Conservation (phyloP, 2,329 filamentous ascomycete genomes). For the Septoria linicola region DNA sequence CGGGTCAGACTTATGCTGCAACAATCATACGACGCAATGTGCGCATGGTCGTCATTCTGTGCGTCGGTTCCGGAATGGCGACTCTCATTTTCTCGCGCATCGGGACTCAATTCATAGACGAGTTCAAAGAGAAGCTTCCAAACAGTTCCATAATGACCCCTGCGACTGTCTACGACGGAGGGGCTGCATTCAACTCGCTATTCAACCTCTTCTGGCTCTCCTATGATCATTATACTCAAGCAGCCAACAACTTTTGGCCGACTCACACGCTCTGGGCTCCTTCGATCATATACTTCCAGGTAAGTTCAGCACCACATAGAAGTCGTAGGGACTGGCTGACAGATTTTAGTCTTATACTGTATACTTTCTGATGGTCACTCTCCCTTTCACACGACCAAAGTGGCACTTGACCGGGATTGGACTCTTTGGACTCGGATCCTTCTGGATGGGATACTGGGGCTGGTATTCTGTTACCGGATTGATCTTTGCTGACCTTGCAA, state of each 20-base stretch:
- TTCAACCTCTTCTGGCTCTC: conserved; percentile 51
- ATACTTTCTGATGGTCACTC: conserved; percentile 50
- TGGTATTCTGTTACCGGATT: conserved; percentile 35
- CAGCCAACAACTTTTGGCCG: conserved; percentile 46
- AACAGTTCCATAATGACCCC: conserved; percentile 41
- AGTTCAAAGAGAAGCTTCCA: conserved; percentile 40
- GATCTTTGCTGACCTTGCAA: conserved; percentile 30
- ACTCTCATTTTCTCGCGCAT: conserved; percentile 40
- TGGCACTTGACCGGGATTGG: conserved; percentile 42
- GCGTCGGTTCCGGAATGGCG: conserved; percentile 43
- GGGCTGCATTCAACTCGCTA: conserved; percentile 48
- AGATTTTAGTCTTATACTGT: conserved; percentile 43
- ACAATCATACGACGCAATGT: conserved; percentile 46
- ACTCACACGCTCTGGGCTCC: conserved; percentile 49
- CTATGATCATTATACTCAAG: conserved; percentile 41
- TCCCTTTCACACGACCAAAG: conserved; percentile 44
- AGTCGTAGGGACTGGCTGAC: conserved; percentile 5
- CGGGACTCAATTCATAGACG: conserved; percentile 38
- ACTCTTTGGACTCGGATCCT: conserved; percentile 33
- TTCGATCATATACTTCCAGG: conserved; percentile 47
- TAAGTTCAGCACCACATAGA: neutral
- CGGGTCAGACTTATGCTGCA: conserved; percentile 40
- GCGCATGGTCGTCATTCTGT: conserved; percentile 45
- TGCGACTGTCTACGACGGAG: conserved; percentile 39
- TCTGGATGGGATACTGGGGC: conserved; percentile 36